Evolutionary conservation across 148 eudicot species (phyloP), one percentile per base, ranked within the genome.

Genomic region (Chenopodium formosanum): DNA sequence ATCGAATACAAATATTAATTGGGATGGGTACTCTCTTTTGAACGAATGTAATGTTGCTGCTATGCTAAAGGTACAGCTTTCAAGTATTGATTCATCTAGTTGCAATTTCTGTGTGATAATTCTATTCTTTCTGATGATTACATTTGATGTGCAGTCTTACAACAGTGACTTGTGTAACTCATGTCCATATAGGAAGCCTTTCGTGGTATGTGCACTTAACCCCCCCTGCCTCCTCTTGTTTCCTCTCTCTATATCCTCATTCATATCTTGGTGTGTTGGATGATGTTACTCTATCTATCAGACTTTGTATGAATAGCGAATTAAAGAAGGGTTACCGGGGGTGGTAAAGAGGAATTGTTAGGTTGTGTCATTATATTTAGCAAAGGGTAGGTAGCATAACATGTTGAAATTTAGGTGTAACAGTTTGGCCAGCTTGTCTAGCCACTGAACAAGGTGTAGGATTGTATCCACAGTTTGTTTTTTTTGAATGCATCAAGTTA

Each of bases 361-460:
- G 65, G 65, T 8, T 14, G 65, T 62, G 65, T 62, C 65, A 62
- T 62, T 62, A 22, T 62, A 20, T 62, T 62, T 29, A 62, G n/a
- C 65, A 5, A 20, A 62, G 65, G 65, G n/a, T 62, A 62, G 65
- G 65, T 19, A 62, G 16, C 65, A 62, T 62, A 62, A 62, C 65
- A 62, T 62, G 14, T 62, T 62, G 65, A 62, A 62, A 19, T 62
- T 14, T 62, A 62, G 65, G 65, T 1, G n/a, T 62, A 10, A 62
- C 16, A 62, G 23, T 62, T 62, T 62, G 16, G 65, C 65, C 65
- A 62, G 23, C 65, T 62, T 62, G 65, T 62, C 65, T 62, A 62
- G 23, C 65, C 65, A 62, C 65, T 62, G 65, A 60, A 60, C 65
- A 60, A 60, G n/a, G 65, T 60, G 65, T 60, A 60, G 65, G 65